Percentiles rank a stretch among this genome's conserved stretches.
Conservation (phyloP, 2,329 filamentous ascomycete genomes). For the Trichocomaceae sp. region DNA sequence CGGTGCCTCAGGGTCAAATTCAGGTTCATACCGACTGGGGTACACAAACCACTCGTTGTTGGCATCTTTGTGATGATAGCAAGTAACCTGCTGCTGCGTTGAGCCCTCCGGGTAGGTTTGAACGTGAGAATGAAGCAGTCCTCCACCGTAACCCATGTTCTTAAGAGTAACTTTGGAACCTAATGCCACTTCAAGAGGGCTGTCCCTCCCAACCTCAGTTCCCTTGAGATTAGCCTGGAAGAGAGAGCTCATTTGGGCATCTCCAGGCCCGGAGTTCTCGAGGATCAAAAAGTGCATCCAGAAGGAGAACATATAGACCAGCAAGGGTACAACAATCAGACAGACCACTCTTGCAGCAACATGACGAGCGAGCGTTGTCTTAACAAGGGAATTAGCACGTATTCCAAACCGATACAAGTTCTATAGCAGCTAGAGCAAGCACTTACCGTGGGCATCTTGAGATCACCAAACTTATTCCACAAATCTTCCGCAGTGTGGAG, state of each 20-base stretch:
- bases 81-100: slow-evolving; percentile 90
- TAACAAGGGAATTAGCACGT: slow-evolving; percentile 22
- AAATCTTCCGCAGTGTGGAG: slow-evolving; percentile 94
- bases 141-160: slow-evolving; percentile 99
- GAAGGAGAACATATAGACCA: slow-evolving; percentile 95
- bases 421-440: not conserved
- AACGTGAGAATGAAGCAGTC: slow-evolving; percentile 90
- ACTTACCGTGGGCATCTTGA: slow-evolving; percentile 76
- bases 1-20: slow-evolving; percentile 65
- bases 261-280: slow-evolving; percentile 86
- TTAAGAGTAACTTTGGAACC: slow-evolving; percentile 90
- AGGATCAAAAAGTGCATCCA: slow-evolving; percentile 90
- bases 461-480: slow-evolving; percentile 95
- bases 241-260: slow-evolving; percentile 99
- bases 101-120: slow-evolving; percentile 96
- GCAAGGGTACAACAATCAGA: slow-evolving; percentile 78
- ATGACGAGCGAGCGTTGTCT: slow-evolving; percentile 66
- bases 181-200: slow-evolving; percentile 81
- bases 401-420: not conserved
- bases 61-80: slow-evolving; percentile 98
- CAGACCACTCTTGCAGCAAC: slow-evolving; percentile 73
- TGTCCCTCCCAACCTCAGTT: slow-evolving; percentile 89
- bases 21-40: slow-evolving; percentile 71
- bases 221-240: slow-evolving; percentile 96
- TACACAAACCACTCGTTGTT: slow-evolving; percentile 99